phyloP scores from a whole-genome alignment of 352 stramenopile genomes.

The Thalassiosira hispida region DNA sequence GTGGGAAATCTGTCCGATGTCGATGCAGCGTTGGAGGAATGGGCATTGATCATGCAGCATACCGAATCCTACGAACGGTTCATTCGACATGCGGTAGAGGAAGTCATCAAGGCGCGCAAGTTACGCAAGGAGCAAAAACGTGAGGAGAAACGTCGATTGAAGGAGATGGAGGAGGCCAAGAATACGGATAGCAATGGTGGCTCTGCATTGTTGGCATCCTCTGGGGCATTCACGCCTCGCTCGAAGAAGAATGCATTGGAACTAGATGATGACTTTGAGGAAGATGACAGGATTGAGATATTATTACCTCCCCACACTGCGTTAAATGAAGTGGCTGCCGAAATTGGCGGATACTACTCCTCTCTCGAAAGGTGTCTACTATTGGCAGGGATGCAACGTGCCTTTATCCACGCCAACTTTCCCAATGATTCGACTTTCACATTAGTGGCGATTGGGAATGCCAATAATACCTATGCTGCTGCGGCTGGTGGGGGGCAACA shows the following conservation, averaged over 20 bases:
- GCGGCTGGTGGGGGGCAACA: constrained; percentile 2
- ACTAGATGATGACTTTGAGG: constrained; percentile 26
- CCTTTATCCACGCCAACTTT: constrained; percentile 59
- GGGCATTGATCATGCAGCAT: constrained; percentile 83
- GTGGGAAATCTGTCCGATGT: constrained; percentile 78
- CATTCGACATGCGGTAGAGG: constrained; percentile 77
- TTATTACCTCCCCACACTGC: constrained; percentile 67
- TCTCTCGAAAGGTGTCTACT: constrained; percentile 77
- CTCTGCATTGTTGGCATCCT: constrained; percentile 1
- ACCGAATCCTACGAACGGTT: constrained; percentile 87
- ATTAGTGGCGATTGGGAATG: constrained; percentile 23
- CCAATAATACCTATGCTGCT: constrained; percentile 1
- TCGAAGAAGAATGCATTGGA: background rate
- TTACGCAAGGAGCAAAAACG: constrained; percentile 62
- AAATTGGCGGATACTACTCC: constrained; percentile 81
- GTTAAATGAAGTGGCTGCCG: constrained; percentile 75
- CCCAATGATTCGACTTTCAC: constrained; percentile 54
- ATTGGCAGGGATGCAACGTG: constrained; percentile 79
- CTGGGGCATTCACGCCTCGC: background rate
- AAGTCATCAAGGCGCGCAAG: constrained; percentile 81
- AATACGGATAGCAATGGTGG: constrained; percentile 39
- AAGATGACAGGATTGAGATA: constrained; percentile 61
- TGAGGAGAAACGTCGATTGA: constrained; percentile 45
- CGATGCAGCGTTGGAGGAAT: constrained; percentile 84
- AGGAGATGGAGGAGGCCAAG: constrained; percentile 51